These are phyloP conservation scores for Epipyxis sp. DNA, from an alignment of 108 stramenopile species.

Conservation along the genomic window DNA sequence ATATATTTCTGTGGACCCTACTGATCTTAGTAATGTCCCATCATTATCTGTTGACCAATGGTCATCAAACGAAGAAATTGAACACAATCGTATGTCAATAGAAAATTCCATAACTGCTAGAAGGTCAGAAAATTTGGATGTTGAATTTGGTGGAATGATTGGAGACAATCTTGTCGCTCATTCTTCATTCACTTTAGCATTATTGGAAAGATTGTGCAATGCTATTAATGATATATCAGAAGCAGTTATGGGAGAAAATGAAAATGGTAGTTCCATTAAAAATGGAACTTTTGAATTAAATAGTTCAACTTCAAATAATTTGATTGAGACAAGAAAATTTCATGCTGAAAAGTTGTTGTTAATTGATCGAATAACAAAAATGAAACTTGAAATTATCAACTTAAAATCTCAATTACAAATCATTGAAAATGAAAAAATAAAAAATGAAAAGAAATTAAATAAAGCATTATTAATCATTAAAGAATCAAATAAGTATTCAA, in stretches of 20 bases:
- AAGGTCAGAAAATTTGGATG: neutral
- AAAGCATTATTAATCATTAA: neutral
- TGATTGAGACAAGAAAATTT: no score
- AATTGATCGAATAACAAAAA: neutral
- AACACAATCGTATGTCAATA: neutral
- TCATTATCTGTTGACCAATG: slow-evolving; percentile 1
- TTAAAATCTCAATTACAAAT: neutral
- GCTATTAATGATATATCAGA: slow-evolving; percentile 6
- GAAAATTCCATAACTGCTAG: neutral
- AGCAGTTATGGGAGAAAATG: neutral
- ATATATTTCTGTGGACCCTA: neutral
- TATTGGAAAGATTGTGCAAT: neutral
- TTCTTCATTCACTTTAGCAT: neutral
- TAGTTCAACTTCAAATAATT: no score
- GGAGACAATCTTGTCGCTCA: neutral
- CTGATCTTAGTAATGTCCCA: neutral
- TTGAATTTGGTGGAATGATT: no score
- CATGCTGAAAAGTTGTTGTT: no score
- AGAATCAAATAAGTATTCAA: no score
- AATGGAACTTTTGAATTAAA: no score
- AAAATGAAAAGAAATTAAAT: neutral
- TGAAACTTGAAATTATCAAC: neutral
- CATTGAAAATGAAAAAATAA: neutral
- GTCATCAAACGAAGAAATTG: neutral
- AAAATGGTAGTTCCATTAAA: neutral